A percentile compares a stretch with the other conserved stretches of the same genome.
phyloP scores from a whole-genome alignment of 306 rosid genomes.

The Luffa aegyptiaca region DNA sequence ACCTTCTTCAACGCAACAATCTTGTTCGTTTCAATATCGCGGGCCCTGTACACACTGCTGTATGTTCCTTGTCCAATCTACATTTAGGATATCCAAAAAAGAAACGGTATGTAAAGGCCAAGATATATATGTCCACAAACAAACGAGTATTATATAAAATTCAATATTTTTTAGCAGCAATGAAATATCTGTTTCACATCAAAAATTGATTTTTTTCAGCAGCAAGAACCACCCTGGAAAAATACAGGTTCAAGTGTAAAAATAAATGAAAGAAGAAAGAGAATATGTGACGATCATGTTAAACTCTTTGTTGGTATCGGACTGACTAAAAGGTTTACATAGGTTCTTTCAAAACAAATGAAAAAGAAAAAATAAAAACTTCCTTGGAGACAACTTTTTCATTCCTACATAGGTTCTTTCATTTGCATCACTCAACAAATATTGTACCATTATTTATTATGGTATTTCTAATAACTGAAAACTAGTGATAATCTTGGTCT shows the following conservation, averaged over 20 bases:
- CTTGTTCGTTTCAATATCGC: slow-evolving; percentile 66
- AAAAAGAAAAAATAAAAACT: background rate
- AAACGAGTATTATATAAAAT: background rate
- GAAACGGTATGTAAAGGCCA: background rate
- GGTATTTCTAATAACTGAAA: background rate
- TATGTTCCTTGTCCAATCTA: slow-evolving; percentile 95
- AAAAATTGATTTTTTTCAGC: background rate
- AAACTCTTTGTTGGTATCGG: background rate
- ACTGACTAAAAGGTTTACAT: background rate
- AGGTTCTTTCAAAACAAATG: background rate
- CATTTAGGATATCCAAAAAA: background rate
- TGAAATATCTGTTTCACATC: background rate
- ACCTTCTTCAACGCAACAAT: slow-evolving; percentile 82
- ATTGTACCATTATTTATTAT: background rate
- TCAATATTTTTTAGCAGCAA: background rate
- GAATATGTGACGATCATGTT: slow-evolving; percentile 5
- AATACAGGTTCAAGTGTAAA: background rate
- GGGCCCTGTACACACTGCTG: slow-evolving; percentile 77
- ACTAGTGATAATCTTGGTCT: background rate
- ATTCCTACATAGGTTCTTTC: background rate
- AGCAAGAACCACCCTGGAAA: background rate
- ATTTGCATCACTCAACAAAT: background rate
- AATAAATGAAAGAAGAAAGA: background rate
- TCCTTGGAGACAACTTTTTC: background rate
- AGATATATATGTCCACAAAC: background rate